Conservation (phyloP, 306 rosid genomes). For the Ormosia emarginata region DNA sequence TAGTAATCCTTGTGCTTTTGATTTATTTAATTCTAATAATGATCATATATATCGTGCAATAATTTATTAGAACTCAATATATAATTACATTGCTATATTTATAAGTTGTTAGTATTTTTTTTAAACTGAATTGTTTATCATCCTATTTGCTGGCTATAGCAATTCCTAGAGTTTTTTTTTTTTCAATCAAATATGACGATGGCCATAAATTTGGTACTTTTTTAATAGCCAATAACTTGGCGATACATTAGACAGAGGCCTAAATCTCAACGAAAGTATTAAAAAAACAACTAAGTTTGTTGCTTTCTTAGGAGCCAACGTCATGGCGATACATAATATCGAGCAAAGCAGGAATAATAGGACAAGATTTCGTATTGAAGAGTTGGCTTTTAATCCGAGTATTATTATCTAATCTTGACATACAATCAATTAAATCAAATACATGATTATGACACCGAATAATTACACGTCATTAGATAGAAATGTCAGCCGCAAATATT, state of each 20-base stretch:
- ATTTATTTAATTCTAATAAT: no score
- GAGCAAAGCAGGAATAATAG: not conserved
- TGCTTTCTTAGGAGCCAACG: slow-evolving; percentile 24
- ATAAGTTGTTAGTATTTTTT: no score
- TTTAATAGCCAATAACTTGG: not conserved
- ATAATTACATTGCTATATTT: no score
- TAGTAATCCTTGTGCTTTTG: no score
- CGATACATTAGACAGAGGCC: not conserved
- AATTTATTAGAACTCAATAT: no score
- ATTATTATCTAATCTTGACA: slow-evolving; percentile 9
- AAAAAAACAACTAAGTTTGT: slow-evolving; percentile 16
- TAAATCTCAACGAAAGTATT: not conserved
- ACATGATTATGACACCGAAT: not conserved
- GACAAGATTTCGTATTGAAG: not conserved
- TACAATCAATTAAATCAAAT: slow-evolving; percentile 1
- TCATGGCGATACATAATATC: slow-evolving; percentile 4
- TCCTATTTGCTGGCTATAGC: no score
- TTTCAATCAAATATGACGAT: not conserved
- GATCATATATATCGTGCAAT: no score
- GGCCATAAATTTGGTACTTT: not conserved
- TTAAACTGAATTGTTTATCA: no score
- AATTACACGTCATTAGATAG: not conserved
- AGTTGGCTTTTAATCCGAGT: slow-evolving; percentile 16
- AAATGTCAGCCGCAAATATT: not conserved
- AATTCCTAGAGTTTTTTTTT: no score